Percentiles rank a stretch among this genome's conserved stretches.
phyloP scores from a whole-genome alignment of 1,284 basidiomycete species.

The Trametes hirsuta region DNA sequence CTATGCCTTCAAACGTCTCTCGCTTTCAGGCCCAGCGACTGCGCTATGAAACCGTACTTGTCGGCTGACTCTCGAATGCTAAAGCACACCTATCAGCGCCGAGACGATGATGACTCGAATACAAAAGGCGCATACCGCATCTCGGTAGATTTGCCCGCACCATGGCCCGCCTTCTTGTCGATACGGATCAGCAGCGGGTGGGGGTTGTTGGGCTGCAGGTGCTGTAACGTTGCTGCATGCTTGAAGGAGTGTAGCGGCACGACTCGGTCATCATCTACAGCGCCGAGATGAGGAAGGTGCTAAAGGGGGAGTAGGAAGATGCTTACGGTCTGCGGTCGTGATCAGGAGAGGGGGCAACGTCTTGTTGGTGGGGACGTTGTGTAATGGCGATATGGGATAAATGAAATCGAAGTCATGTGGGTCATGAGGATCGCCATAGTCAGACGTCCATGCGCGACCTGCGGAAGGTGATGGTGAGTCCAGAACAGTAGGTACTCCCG shows the following conservation, averaged over 20 bases:
- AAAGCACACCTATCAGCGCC: conserved; percentile 11
- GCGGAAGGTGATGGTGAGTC: neutral
- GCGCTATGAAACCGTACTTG: conserved; percentile 76
- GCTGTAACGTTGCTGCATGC: conserved; percentile 72
- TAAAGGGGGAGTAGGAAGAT: neutral
- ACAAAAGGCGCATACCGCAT: conserved; percentile 51
- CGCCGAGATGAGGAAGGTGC: neutral
- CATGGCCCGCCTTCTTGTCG: conserved; percentile 81
- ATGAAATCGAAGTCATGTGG: conserved; percentile 84
- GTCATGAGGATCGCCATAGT: conserved; percentile 81
- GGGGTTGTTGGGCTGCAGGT: conserved; percentile 62
- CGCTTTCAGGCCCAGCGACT: conserved; percentile 54
- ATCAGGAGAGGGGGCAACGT: conserved; percentile 70
- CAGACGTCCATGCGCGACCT: conserved; percentile 80
- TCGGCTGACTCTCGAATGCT: conserved; percentile 78
- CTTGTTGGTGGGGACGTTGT: conserved; percentile 68
- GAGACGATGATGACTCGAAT: neutral
- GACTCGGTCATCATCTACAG: conserved; percentile 78
- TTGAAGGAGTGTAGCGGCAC: conserved; percentile 86
- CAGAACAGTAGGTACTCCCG: neutral
- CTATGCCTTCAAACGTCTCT: neutral
- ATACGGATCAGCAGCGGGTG: conserved; percentile 76
- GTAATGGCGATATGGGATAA: conserved; percentile 75
- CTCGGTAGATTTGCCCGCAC: conserved; percentile 78
- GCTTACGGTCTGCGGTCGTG: conserved; percentile 78